Percentiles rank a stretch among this genome's conserved stretches.
phyloP scores from a whole-genome alignment of 139 green algal species.

The Asterochloris sp. region DNA sequence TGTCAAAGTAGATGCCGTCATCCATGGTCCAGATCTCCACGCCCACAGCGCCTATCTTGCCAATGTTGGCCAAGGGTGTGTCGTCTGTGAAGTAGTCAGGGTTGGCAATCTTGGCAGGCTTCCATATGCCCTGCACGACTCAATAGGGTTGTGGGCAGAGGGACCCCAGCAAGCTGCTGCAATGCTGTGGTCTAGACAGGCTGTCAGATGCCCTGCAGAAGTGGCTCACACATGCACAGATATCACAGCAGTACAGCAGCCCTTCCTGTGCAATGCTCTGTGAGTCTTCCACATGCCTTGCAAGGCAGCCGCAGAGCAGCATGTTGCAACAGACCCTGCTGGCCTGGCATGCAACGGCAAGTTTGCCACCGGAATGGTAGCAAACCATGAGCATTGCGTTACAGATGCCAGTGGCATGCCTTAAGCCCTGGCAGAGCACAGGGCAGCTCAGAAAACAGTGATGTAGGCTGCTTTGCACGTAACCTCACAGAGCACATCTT shows the following conservation, averaged over 20 bases:
- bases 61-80: slow-evolving; percentile 58
- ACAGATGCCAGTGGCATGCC: too few species aligned
- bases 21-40: slow-evolving; percentile 92
- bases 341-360: too few species aligned
- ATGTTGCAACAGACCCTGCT: too few species aligned
- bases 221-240: neutral
- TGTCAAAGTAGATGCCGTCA: slow-evolving; percentile 74
- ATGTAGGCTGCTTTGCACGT: too few species aligned
- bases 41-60: slow-evolving; percentile 65
- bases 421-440: too few species aligned
- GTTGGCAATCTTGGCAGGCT: slow-evolving; percentile 73
- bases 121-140: slow-evolving; percentile 51
- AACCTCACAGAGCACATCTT: too few species aligned
- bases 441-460: too few species aligned
- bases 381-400: too few species aligned
- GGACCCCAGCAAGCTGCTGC: neutral
- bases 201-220: neutral
- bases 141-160: neutral
- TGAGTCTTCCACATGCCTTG: too few species aligned
- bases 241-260: neutral
- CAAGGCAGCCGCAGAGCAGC: too few species aligned
- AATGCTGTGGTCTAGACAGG: neutral
- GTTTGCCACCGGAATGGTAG: too few species aligned
- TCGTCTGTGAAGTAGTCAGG: slow-evolving; percentile 63
- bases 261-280: neutral